These are phyloP conservation scores for Fusarium mangiferae DNA, from an alignment of 2,329 filamentous ascomycete species.

Conservation along the genomic window DNA sequence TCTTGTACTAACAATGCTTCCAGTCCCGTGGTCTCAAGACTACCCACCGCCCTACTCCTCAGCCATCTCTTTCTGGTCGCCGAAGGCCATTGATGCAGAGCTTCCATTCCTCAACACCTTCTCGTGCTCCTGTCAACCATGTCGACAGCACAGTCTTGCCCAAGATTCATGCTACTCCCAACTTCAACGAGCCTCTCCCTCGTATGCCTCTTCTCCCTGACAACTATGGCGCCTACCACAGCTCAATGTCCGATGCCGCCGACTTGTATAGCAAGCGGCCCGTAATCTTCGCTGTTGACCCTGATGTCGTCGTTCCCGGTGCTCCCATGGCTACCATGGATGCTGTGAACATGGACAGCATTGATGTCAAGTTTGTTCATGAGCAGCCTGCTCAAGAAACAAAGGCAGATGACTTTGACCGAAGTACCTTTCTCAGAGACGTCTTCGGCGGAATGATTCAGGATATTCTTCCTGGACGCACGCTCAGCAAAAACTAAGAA, in stretches of 20 bases:
- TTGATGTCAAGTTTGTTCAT: slow-evolving; percentile 65
- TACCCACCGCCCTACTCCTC: slow-evolving; percentile 59
- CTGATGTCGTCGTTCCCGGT: slow-evolving; percentile 61
- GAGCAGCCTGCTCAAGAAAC: slow-evolving; percentile 46
- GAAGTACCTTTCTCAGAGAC: slow-evolving; percentile 61
- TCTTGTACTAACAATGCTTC: slow-evolving; percentile 28
- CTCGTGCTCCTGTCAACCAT: slow-evolving; percentile 51
- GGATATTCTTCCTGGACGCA: slow-evolving; percentile 50
- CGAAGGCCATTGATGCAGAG: slow-evolving; percentile 71
- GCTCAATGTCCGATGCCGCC: slow-evolving; percentile 56
- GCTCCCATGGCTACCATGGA: slow-evolving; percentile 67
- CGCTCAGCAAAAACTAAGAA: slow-evolving; percentile 23
- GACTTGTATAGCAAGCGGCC: slow-evolving; percentile 56
- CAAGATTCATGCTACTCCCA: slow-evolving; percentile 48
- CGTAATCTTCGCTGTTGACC: slow-evolving; percentile 66
- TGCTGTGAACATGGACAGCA: slow-evolving; percentile 65
- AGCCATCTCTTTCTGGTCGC: slow-evolving; percentile 56
- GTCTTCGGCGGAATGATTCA: slow-evolving; percentile 68
- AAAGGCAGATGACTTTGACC: slow-evolving; percentile 33
- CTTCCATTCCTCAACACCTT: slow-evolving; percentile 62
- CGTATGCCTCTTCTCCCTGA: slow-evolving; percentile 71
- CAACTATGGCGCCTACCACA: slow-evolving; percentile 59
- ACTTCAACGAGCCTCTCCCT: slow-evolving; percentile 52
- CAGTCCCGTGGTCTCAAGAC: slow-evolving; percentile 57
- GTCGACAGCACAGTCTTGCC: slow-evolving; percentile 67